A percentile compares a stretch with the other conserved stretches of the same genome.
These are phyloP conservation scores for Sisymbrium altissimum DNA, from an alignment of 345 rosid genomes.

Conservation along the genomic window DNA sequence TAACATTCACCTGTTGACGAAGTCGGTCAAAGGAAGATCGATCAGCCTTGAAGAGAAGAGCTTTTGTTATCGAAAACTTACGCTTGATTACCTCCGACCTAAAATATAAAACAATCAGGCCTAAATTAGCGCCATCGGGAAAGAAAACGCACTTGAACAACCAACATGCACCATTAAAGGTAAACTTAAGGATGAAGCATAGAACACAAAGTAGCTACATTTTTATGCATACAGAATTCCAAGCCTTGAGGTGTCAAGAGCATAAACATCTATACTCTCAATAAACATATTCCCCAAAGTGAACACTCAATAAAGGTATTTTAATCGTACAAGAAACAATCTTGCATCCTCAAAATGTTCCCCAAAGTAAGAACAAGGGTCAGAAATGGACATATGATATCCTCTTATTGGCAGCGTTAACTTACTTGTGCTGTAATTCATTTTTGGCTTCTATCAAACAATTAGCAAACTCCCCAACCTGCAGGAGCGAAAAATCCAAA, in stretches of 20 bases:
- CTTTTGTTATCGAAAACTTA: constrained; percentile 76
- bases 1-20: constrained; percentile 65
- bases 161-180: neutral
- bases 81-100: constrained; percentile 81
- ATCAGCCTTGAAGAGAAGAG: constrained; percentile 77
- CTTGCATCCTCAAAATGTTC: too few relatives aligned
- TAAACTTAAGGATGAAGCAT: neutral
- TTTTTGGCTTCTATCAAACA: constrained; percentile 73
- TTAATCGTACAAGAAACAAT: too few relatives aligned
- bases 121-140: neutral
- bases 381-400: neutral
- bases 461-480: constrained; percentile 87
- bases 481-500: constrained; percentile 21
- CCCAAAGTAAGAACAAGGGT: too few relatives aligned
- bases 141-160: constrained; percentile 1
- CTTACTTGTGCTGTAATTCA: constrained; percentile 86
- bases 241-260: neutral
- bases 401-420: neutral
- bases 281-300: neutral
- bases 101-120: constrained; percentile 8
- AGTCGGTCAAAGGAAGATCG: constrained; percentile 80
- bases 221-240: neutral
- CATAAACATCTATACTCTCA: neutral
- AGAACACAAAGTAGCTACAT: neutral
- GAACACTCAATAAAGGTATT: neutral